Evolutionary conservation across 495 filamentous ascomycete species (phyloP).

Genomic region (Xylaria palmicola): DNA sequence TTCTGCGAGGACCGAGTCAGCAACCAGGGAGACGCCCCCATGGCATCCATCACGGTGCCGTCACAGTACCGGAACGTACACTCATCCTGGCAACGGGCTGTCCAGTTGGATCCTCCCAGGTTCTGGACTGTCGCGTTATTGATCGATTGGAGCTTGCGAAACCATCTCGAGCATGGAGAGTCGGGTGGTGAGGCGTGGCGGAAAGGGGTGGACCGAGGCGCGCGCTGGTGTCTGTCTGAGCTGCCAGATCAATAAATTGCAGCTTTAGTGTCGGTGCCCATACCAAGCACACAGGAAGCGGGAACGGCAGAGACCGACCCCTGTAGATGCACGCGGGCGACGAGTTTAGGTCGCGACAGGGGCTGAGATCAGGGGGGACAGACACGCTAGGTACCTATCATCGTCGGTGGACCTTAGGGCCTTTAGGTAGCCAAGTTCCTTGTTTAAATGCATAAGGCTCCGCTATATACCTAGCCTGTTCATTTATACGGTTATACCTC

Average conservation of each 20-base stretch:
- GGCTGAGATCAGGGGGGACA: background rate
- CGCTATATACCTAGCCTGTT: no score
- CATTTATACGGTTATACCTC: no score
- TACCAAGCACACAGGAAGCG: background rate
- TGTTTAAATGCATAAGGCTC: no score
- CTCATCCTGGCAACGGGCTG: conserved; percentile 28
- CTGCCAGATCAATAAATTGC: background rate
- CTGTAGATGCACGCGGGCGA: background rate
- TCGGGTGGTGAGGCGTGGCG: background rate
- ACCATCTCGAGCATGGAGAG: conserved; percentile 24
- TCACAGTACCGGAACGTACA: conserved; percentile 20
- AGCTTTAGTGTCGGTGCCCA: background rate
- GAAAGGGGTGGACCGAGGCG: background rate
- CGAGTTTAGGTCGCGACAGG: background rate
- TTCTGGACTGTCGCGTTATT: conserved; percentile 28
- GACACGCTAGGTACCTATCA: background rate
- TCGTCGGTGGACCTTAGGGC: no score
- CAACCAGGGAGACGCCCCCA: background rate
- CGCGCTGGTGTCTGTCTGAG: background rate
- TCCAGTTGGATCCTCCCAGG: conserved; percentile 11
- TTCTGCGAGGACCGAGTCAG: conserved; percentile 32
- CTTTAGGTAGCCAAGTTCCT: no score
- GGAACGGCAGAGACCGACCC: background rate
- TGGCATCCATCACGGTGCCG: background rate
- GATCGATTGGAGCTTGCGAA: conserved; percentile 15